Conservation (phyloP, 1,284 basidiomycete species). For the Marasmius sp. region DNA sequence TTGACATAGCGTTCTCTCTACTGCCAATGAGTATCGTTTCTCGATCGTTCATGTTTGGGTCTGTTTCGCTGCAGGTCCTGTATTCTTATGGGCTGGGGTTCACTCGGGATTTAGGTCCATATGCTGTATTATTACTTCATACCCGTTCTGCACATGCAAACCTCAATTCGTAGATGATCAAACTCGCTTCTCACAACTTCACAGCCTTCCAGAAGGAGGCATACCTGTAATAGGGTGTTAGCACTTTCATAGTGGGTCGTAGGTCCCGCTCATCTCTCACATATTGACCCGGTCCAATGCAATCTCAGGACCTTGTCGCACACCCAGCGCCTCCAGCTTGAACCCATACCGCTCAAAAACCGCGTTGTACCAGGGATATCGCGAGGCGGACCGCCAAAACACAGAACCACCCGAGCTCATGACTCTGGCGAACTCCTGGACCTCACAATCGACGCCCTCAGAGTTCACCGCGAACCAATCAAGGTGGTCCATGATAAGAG, state of each 20-base stretch:
- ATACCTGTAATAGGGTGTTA: slow-evolving; percentile 13
- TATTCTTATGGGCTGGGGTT: too few relatives aligned
- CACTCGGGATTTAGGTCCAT: too few relatives aligned
- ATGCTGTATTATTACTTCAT: too few relatives aligned
- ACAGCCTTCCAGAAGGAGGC: slow-evolving; percentile 21
- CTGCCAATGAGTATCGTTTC: too few relatives aligned
- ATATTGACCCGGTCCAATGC: slow-evolving; percentile 35
- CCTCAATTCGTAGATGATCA: background rate
- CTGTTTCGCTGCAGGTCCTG: too few relatives aligned
- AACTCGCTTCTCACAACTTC: background rate
- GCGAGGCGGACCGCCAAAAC: slow-evolving; percentile 72
- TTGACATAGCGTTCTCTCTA: too few relatives aligned
- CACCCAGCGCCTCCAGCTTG: slow-evolving; percentile 24
- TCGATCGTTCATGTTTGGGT: too few relatives aligned
- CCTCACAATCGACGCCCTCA: slow-evolving; percentile 61
- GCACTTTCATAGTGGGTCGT: background rate
- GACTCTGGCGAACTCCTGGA: slow-evolving; percentile 61
- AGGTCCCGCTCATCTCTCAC: slow-evolving; percentile 23
- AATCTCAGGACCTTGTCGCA: slow-evolving; percentile 22
- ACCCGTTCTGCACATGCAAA: too few relatives aligned
- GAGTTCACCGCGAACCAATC: slow-evolving; percentile 73
- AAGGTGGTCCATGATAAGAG: slow-evolving; percentile 81
- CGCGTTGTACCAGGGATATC: slow-evolving; percentile 75
- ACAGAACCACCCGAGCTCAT: slow-evolving; percentile 64
- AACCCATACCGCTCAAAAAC: slow-evolving; percentile 34